Percentiles rank a stretch among this genome's conserved stretches.
phyloP scores from a whole-genome alignment of 257 asterid genomes.

The Forsythia suspensa region DNA sequence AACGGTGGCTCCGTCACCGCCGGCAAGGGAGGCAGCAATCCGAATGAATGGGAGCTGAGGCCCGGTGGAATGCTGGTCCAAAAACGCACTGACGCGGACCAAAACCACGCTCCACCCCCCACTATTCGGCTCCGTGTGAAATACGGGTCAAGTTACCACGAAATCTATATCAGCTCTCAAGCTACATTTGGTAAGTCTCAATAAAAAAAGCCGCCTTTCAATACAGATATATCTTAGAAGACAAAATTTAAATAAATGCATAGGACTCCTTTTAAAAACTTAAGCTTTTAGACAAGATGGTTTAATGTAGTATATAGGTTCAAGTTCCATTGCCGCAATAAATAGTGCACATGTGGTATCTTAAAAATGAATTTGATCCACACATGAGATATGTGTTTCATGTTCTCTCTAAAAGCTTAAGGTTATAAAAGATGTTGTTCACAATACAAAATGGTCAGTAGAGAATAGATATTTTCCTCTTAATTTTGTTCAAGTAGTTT shows the following conservation, averaged over 20 bases:
- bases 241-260: not conserved
- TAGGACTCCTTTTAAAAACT: not conserved
- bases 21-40: conserved; percentile 14
- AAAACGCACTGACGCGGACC: conserved; percentile 51
- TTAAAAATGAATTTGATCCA: not conserved
- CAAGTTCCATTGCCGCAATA: not conserved
- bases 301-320: not conserved
- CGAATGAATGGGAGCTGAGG: conserved; percentile 49
- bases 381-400: not conserved
- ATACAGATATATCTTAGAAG: not conserved
- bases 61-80: conserved; percentile 71
- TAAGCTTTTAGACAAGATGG: too few relatives aligned
- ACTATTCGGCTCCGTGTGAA: conserved; percentile 49
- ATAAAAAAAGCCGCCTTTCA: not conserved
- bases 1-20: not conserved
- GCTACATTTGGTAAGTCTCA: conserved; percentile 41
- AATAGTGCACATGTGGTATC: not conserved
- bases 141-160: conserved; percentile 40
- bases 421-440: not conserved
- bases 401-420: not conserved
- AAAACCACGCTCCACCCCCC: conserved; percentile 33
- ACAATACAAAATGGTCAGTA: not conserved
- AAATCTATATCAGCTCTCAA: conserved; percentile 43
- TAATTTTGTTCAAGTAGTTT: not conserved
- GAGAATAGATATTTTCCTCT: not conserved